Conservation (phyloP, 371 early-diverging fungal genomes). For the Entomophthora muscae region DNA sequence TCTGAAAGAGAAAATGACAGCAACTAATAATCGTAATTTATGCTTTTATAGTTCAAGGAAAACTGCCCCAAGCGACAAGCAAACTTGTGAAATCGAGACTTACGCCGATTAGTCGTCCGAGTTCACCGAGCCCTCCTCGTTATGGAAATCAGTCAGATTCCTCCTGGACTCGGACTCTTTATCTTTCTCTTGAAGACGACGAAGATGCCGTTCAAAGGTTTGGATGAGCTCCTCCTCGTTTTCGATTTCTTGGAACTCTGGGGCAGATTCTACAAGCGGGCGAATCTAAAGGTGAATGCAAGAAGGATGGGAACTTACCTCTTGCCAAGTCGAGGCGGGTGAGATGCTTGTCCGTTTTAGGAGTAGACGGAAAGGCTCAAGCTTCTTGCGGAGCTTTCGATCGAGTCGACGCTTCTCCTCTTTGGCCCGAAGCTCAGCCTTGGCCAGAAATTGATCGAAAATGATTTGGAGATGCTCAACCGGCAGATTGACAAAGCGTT, state of each 20-base stretch:
- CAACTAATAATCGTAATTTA: too few relatives aligned
- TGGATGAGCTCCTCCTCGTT: slow-evolving; percentile 40
- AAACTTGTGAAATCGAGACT: too few relatives aligned
- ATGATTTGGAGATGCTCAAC: slow-evolving; percentile 22
- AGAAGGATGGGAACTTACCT: slow-evolving; percentile 16
- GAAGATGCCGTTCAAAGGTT: slow-evolving; percentile 53
- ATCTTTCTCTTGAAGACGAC: slow-evolving; percentile 29
- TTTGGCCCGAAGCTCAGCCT: slow-evolving; percentile 35
- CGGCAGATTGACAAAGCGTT: slow-evolving; percentile 13
- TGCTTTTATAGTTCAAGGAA: too few relatives aligned
- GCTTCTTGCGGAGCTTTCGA: slow-evolving; percentile 38
- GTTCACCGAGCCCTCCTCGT: not conserved
- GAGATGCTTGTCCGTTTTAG: slow-evolving; percentile 44
- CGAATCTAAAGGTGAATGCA: slow-evolving; percentile 17
- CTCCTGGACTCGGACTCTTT: not conserved
- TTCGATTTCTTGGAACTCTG: slow-evolving; percentile 43
- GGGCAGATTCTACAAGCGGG: slow-evolving; percentile 26
- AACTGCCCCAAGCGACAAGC: too few relatives aligned
- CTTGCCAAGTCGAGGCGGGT: slow-evolving; percentile 46
- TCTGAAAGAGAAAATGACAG: too few relatives aligned
- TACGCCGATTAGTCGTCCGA: not conserved
- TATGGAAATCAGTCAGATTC: not conserved
- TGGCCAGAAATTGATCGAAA: slow-evolving; percentile 33
- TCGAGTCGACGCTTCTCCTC: slow-evolving; percentile 60
- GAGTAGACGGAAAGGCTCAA: slow-evolving; percentile 52